These are phyloP conservation scores for Mycena metata DNA, from an alignment of 768 basidiomycete species.

Conservation along the genomic window DNA sequence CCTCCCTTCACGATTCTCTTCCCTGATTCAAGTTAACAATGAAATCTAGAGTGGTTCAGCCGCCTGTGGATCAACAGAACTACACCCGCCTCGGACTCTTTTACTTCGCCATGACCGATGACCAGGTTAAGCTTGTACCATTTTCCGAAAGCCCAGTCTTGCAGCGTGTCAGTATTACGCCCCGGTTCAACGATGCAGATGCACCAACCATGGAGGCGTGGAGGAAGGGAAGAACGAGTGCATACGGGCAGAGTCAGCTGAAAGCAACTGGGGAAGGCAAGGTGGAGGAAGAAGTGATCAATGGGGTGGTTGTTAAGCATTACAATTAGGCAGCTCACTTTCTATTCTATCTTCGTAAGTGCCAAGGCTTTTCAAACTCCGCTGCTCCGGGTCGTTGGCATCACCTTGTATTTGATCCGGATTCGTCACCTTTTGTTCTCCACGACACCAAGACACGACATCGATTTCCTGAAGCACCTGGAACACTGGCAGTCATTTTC, in stretches of 20 bases:
- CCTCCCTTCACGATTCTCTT: neutral
- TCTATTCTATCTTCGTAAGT: too few species aligned
- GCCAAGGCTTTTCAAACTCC: too few species aligned
- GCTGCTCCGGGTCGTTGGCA: too few species aligned
- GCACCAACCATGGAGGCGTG: conserved; percentile 68
- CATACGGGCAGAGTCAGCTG: conserved; percentile 65
- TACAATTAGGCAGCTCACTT: conserved; percentile 67
- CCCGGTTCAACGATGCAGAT: conserved; percentile 52
- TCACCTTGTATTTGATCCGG: too few species aligned
- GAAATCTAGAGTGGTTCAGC: conserved; percentile 63
- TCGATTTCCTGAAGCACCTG: too few species aligned
- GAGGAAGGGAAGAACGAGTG: conserved; percentile 63
- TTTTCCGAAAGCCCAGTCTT: conserved; percentile 63
- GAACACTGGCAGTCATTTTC: too few species aligned
- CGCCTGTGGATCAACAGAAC: conserved; percentile 65
- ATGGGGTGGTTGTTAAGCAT: conserved; percentile 68
- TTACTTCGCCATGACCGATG: conserved; percentile 69
- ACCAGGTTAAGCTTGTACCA: conserved; percentile 62
- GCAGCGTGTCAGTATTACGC: conserved; percentile 56
- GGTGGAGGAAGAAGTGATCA: conserved; percentile 68
- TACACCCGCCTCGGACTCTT: conserved; percentile 68
- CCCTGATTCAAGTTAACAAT: too few species aligned
- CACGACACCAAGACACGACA: too few species aligned
- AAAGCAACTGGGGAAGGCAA: conserved; percentile 55
- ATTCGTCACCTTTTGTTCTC: too few species aligned